Percentiles rank a stretch among this genome's conserved stretches.
phyloP scores from a whole-genome alignment of 75 land plant genomes.

The Larix kaempferi region DNA sequence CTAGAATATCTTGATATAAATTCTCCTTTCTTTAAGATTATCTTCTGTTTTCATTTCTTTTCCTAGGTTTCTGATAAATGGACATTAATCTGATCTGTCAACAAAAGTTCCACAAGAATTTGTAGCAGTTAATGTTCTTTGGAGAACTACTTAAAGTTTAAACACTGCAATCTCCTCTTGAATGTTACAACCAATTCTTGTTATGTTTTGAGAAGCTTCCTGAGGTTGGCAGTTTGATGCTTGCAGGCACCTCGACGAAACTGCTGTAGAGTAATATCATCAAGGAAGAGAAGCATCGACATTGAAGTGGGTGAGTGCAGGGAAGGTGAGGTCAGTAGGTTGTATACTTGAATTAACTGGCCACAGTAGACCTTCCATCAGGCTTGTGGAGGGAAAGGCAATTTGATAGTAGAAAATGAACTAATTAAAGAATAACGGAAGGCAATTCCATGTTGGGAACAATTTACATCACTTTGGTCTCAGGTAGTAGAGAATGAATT shows the following conservation, averaged over 20 bases:
- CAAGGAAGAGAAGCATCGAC: conserved; percentile 20
- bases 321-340: conserved; percentile 51
- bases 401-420: not conserved
- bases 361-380: not conserved
- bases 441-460: not conserved
- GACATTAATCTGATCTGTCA: no score
- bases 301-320: conserved; percentile 45
- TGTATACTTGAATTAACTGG: not conserved
- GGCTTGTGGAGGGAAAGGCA: not conserved
- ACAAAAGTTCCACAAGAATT: no score
- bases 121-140: no score
- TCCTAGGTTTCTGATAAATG: no score
- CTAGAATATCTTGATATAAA: no score
- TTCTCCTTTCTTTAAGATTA: no score
- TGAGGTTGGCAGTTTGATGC: no score
- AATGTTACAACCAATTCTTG: no score
- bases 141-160: no score
- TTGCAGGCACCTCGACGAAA: conserved; percentile 65
- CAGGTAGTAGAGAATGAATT: not conserved
- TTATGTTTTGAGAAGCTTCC: no score
- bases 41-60: no score
- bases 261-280: conserved; percentile 52
- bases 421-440: not conserved
- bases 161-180: no score
- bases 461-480: not conserved